Evolutionary conservation across 148 eudicot species (phyloP), one percentile per base, ranked within the genome.

Genomic region (Spergularia bocconei): DNA sequence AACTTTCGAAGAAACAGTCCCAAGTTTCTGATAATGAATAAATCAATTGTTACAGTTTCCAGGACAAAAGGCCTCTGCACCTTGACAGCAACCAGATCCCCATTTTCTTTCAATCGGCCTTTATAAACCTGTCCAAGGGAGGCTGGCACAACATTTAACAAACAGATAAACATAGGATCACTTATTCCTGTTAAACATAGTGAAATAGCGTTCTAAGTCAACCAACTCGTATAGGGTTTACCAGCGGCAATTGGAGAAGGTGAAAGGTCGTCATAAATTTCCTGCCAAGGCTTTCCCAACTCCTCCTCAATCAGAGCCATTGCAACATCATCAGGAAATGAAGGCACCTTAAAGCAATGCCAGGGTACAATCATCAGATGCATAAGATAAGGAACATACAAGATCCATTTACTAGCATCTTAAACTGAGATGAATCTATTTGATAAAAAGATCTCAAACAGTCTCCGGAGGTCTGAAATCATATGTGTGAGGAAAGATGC

Each of bases 41-140:
- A 77, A 89, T 95, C 99, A 75, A 95, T 74, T 36, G 99, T 95
- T 65, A 95, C 99, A 25, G 99, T 95, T 85, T 95, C 99, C 54
- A 92, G 90, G 79, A 95, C 99, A 89, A 86, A 95, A 74, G 99
- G 99, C 89, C 99, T 90, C 84, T 95, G 99, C 64, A 95, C 99
- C 86, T 95, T 95, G 57, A 95, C 99, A 73, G 99, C 99, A 70
- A 95, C 99, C 79, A 89, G 72, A 84, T 95, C 97, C 71, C 97
- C 99, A 82, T 87, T 95, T 84, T 95, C 99, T 81, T 92, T 95
- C 57, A 95, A 86, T 53, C 92, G 88, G 52, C 99, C 99, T 86
- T 91, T 95, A 70, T 95, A 95, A 76, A 95, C 99, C 85, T 95
- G 99, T 73, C 97, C 99, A 76, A 95, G 99, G 64, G 99, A 95